phyloP scores from a whole-genome alignment of 257 asterid genomes.

The Capsicum rhomboideum region DNA sequence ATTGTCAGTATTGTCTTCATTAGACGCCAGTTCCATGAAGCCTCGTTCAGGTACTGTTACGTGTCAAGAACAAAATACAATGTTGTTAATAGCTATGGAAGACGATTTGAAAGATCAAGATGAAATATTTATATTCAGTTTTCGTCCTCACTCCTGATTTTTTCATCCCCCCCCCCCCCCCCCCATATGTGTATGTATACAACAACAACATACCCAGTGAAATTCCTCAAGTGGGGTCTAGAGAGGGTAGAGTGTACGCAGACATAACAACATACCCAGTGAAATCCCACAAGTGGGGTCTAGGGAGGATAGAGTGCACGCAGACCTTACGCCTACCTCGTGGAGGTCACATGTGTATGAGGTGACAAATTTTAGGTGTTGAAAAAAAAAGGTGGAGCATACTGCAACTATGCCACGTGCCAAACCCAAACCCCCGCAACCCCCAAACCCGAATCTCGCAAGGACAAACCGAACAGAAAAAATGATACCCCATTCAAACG shows the following conservation, averaged over 20 bases:
- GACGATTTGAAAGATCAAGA: background rate
- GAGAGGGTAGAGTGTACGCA: no score
- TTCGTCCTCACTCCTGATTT: background rate
- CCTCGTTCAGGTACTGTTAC: constrained; percentile 81
- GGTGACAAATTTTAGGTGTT: no score
- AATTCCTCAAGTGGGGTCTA: no score
- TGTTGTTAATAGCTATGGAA: background rate
- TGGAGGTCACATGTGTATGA: no score
- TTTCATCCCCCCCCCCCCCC: background rate
- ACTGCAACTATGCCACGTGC: background rate
- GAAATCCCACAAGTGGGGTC: no score
- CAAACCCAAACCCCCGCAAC: no score
- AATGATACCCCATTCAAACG: background rate
- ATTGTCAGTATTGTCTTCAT: constrained; percentile 90
- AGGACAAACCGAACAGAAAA: background rate
- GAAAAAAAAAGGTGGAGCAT: background rate
- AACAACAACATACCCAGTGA: no score
- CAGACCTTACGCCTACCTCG: no score
- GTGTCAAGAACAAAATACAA: background rate
- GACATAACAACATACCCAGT: no score
- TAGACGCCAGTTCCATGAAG: constrained; percentile 94
- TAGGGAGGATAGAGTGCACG: no score
- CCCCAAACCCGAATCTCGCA: background rate
- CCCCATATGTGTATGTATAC: no score
- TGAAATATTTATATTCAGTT: background rate